Conservation (phyloP, 176 grass and related monocot genomes). For the Ampelocalamus luodianensis region DNA sequence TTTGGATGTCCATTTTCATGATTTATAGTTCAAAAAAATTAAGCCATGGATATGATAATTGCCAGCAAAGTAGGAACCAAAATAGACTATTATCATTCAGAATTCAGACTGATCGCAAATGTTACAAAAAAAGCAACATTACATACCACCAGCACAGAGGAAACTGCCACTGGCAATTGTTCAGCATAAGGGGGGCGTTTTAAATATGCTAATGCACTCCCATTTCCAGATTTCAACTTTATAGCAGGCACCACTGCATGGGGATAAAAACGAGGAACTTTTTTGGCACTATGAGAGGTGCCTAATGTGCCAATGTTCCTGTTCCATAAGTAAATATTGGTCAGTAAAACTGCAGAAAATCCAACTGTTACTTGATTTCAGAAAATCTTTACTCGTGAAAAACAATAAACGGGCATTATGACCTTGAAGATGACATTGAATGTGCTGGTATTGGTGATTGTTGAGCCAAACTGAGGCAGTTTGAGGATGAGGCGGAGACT, state of each 20-base stretch:
- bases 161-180: conserved; percentile 25
- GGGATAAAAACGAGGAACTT: conserved; percentile 27
- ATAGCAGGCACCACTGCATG: conserved; percentile 26
- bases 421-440: conserved; percentile 43
- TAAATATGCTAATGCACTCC: conserved; percentile 10
- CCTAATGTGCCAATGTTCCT: conserved; percentile 30
- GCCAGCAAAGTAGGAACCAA: background rate
- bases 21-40: conserved; percentile 15
- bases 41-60: conserved; percentile 1
- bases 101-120: conserved; percentile 24
- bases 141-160: background rate
- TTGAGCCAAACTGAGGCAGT: conserved; percentile 28
- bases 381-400: background rate
- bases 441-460: conserved; percentile 19
- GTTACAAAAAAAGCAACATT: conserved; percentile 16
- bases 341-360: conserved; percentile 7
- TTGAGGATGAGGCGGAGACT: conserved; percentile 27
- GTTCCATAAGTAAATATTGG: conserved; percentile 17
- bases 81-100: background rate
- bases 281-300: conserved; percentile 21
- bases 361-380: background rate
- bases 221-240: conserved; percentile 49
- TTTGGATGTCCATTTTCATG: background rate
- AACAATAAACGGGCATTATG: background rate
- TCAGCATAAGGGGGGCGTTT: background rate